Evolutionary conservation across 2,329 filamentous ascomycete species (phyloP), one percentile per base, ranked within the genome.

Genomic region (Fonsecaea pedrosoi): DNA sequence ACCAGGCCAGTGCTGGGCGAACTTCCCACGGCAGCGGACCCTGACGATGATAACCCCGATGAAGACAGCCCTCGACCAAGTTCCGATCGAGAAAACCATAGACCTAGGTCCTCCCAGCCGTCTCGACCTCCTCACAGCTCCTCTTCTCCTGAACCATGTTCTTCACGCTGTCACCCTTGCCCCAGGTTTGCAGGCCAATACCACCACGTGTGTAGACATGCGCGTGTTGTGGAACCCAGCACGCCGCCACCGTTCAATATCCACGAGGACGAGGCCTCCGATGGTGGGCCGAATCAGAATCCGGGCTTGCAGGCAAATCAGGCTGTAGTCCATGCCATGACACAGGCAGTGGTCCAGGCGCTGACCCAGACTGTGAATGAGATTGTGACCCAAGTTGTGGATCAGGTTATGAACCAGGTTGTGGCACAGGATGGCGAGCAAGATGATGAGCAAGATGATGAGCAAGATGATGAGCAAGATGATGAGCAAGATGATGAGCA

Each of bases 111-210:
- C 25, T 10, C 18, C 45, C 8, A 50, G 15, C 45, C 18, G 21
- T 12, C 45, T 37, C 59, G 15, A 18, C 5, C 25, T 53, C 53
- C 59, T 54, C 42, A 40, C 12, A 10, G 3, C 21, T 40, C 59
- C 4, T 13, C 34, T 9, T 6, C 40, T 45, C 21, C 38, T 37
- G 59, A 54, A 21, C 55, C 32, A 21, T 4, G 38, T 15, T 10
- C 7, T 13, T 25, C 18, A 25, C 45, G 10, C 12, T 70, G 65
- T 48, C 68, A 70, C 42, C 65, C 62, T 15, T 70, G 65, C 35
- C 68, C 68, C 15, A 50, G 21, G 42, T 70, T 34, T 53, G 35
- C 32, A 38, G 62, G 68, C 30, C 54, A 70, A 48, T 67, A 70
- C 42, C 68, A 70, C 54, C 68, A 70, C 18, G 45, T 45, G 15